Conservation (phyloP, 495 filamentous ascomycete species). For the Daldinia loculata region DNA sequence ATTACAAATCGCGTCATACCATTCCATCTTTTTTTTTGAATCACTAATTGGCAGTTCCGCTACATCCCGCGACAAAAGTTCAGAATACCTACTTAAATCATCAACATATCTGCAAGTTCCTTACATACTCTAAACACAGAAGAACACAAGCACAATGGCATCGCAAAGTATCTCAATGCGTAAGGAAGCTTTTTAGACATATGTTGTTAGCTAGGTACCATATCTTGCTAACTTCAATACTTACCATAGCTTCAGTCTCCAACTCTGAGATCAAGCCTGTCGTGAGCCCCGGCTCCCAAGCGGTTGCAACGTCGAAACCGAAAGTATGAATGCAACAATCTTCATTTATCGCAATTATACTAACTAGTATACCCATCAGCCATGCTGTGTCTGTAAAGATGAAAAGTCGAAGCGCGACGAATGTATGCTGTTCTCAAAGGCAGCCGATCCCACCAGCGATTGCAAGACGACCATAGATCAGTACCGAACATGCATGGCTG, state of each 20-base stretch:
- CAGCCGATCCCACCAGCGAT: conserved; percentile 76
- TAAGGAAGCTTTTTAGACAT: conserved; percentile 32
- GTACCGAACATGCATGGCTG: conserved; percentile 92
- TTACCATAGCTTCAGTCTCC: conserved; percentile 42
- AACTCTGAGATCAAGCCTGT: conserved; percentile 39
- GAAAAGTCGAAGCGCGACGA: conserved; percentile 94
- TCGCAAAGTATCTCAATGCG: conserved; percentile 47
- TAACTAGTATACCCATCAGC: conserved; percentile 60
- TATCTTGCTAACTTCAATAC: conserved; percentile 28
- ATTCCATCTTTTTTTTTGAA: conserved; percentile 39
- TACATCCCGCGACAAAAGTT: conserved; percentile 10
- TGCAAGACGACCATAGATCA: conserved; percentile 82
- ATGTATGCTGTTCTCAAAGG: conserved; percentile 95
- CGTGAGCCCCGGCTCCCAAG: conserved; percentile 35
- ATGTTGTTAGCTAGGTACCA: conserved; percentile 6
- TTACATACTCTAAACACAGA: neutral
- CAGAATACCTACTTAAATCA: neutral
- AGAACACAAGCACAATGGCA: conserved; percentile 42
- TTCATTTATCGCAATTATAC: neutral
- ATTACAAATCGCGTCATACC: conserved; percentile 44
- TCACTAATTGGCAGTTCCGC: conserved; percentile 9
- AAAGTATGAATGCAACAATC: conserved; percentile 49
- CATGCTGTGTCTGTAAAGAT: conserved; percentile 96
- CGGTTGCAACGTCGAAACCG: conserved; percentile 50
- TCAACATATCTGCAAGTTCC: neutral